Evolutionary conservation across 192 early-diverging fungal genomes (phyloP), one percentile per base, ranked within the genome.

Genomic region (Paraglomus brasilianum): DNA sequence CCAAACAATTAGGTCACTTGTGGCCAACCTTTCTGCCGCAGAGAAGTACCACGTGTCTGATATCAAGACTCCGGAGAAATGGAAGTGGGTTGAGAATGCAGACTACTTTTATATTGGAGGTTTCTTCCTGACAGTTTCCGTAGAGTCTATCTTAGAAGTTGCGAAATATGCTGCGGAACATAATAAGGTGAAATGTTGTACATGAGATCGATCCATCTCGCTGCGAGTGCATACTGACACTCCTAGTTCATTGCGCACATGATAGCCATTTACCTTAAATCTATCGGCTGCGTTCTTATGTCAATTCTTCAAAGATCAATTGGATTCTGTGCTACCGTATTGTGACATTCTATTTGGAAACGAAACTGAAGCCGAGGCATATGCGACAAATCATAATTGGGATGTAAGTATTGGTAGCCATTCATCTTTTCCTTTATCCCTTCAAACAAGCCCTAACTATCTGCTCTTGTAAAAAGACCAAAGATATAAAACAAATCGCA

Each of bases 331-430:
- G 36, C 65, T 93, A 64, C 91, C 89, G 42, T 97, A 97, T 83
- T 85, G 89, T 69, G 93, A 99, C 81, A 79, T 96, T 52, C 75
- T 99, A 64, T 97, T 97, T 82, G 95, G 95, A 80, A 98, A 98
- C 75, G 97, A 98, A 76, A 83, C 89, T 77, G 97, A 98, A 76
- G 95, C 97, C 30, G 85, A 78, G n/a, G 85, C 95, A 48, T 94
- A 91, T 73, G 86, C 94, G 48, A 74, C 78, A 49, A 82, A 89
- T 69, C 85, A 93, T 78, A 84, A 84, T 56, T 84, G 87, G 67
- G 83, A 78, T 49, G 70, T 60, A 60, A 46, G 52, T 71, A 64
- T 50, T 21, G 13, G 6, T 44, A 5, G 1, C 14, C 39, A 38
- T 56, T 13, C 13, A 24, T 17, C 21, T 36, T 57, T 38, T 38